phyloP scores from a whole-genome alignment of 306 rosid species.

The Hippophae rhamnoides region DNA sequence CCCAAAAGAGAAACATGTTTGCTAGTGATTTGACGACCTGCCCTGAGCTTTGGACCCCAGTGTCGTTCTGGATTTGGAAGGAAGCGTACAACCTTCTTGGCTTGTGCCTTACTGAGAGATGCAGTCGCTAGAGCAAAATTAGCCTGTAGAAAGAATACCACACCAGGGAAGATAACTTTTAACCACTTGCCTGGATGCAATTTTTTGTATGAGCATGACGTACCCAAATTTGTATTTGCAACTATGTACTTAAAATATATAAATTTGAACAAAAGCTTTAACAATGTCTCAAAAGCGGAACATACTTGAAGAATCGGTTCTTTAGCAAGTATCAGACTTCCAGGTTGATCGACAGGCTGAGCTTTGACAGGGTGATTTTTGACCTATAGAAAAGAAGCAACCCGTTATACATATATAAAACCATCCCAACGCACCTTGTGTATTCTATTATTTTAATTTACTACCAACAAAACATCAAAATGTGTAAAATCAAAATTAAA shows the following conservation, averaged over 20 bases:
- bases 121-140: conserved; percentile 80
- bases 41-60: conserved; percentile 96
- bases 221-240: too few relatives aligned
- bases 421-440: too few relatives aligned
- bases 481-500: too few relatives aligned
- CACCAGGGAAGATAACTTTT: too few relatives aligned
- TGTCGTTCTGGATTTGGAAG: conserved; percentile 94
- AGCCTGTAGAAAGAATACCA: conserved; percentile 30
- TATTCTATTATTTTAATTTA: too few relatives aligned
- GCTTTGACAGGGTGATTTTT: conserved; percentile 90
- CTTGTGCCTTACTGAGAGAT: conserved; percentile 90
- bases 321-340: conserved; percentile 81
- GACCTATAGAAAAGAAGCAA: conserved; percentile 32
- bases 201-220: too few relatives aligned
- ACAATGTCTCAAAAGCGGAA: too few relatives aligned
- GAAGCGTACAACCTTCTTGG: conserved; percentile 78
- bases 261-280: too few relatives aligned
- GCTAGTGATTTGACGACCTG: conserved; percentile 87
- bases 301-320: conserved; percentile 85
- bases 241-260: too few relatives aligned
- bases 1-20: conserved; percentile 82
- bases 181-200: too few relatives aligned
- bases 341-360: conserved; percentile 73
- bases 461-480: too few relatives aligned
- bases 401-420: too few relatives aligned